Evolutionary conservation across 208 protist genomes (phyloP).

Genomic region (Vickermania spadyakhi): DNA sequence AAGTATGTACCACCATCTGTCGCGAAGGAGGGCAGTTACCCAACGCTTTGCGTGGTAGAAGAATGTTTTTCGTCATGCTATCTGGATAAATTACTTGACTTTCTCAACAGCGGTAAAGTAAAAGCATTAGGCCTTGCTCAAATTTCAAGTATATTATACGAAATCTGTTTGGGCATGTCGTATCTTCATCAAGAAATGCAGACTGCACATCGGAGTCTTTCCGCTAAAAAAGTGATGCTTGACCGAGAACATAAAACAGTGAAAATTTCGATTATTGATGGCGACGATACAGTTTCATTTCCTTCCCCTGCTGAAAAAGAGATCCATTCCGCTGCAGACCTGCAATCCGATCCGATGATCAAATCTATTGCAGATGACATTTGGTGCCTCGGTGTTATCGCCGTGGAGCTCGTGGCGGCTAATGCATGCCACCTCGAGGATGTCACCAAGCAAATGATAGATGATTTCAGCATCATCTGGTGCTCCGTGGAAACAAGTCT

Average conservation of each 20-base stretch:
- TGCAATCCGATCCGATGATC: neutral
- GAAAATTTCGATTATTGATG: neutral
- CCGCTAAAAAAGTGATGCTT: neutral
- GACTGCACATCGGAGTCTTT: neutral
- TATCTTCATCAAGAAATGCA: neutral
- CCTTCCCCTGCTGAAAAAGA: neutral
- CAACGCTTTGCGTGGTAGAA: constrained; percentile 30
- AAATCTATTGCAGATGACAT: constrained; percentile 32
- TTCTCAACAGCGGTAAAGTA: neutral
- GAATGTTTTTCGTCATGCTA: constrained; percentile 19
- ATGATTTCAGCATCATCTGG: constrained; percentile 11
- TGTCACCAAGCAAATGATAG: constrained; percentile 7
- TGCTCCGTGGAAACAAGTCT: constrained; percentile 15
- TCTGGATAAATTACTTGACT: constrained; percentile 16
- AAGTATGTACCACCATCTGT: constrained; percentile 1
- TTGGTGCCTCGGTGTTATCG: constrained; percentile 44
- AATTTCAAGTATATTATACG: neutral
- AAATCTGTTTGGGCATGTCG: neutral
- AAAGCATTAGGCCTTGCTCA: neutral
- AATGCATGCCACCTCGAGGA: constrained; percentile 12
- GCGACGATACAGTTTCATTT: neutral
- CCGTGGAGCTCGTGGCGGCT: constrained; percentile 31
- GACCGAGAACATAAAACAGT: neutral
- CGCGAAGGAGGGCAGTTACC: constrained; percentile 5
- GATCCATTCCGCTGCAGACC: neutral